Evolutionary conservation across 805 yeast genomes (phyloP), one percentile per base, ranked within the genome.

Genomic region (Candida ipomoeae): DNA sequence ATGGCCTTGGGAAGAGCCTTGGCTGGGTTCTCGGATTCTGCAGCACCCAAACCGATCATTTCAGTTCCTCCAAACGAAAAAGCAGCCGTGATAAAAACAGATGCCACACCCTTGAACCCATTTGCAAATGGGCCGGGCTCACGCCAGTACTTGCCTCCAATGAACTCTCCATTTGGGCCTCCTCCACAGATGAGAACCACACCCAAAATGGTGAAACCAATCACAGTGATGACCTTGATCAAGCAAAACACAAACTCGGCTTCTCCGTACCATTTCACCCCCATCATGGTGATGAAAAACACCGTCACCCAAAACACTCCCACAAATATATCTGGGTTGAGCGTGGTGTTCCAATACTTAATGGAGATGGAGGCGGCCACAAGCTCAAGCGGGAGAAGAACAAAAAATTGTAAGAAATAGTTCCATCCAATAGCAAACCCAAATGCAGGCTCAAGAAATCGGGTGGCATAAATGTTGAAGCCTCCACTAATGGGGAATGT

Each of bases 21-120:
- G 67, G 82, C 78, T 46, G 82, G 82, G 65, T 82, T 81, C 37
- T 71, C 73, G 49, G 84, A 81, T 68, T 84, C 89, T 46, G 85
- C 84, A 48, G 85, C 84, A 44, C 85, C 83, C 52, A 84, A 71
- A 54, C 84, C 87, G 61, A 77, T 75, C 53, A 83, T 69, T 65
- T 84, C 89, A 31, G 84, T 80, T 61, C 89, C 87, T 52, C 84
- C 83, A 56, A 81, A 82, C 0, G 87, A 78, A 69, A 83, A 80
- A 14, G 84, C 83, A 35, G 85, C 80, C 34, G 81, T 82, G 54
- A 83, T 77, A 29, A 81, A 82, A 14, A 81, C 76, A 18, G 71
- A 68, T 68, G 87, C 82, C 51, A 83, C 76, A 67, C 85, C 85
- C 62, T 83, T 83, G 67, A 83, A 82, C 2, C 81, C 81, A 55